Evolutionary conservation across 2,329 filamentous ascomycete species (phyloP), one percentile per base, ranked within the genome.

Genomic region (Lasiodiplodia theobromae): DNA sequence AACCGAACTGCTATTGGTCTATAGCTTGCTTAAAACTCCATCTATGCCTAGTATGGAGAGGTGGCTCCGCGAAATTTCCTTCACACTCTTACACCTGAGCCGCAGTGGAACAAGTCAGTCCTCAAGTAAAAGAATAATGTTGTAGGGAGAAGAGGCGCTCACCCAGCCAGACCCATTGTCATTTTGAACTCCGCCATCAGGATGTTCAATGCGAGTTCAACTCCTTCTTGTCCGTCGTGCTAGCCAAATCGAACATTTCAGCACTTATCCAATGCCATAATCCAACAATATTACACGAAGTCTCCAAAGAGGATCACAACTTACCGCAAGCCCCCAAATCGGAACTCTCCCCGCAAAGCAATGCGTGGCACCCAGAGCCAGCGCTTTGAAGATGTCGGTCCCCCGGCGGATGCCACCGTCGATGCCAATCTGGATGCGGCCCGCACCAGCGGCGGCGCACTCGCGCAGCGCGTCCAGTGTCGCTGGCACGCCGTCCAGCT

Each of bases 361-460:
- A 73, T 79, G 85, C 64, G 84, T 78, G 0, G 85, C 85, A 2
- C 85, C 85, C 4, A 87, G 74, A 2, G 84, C 83, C 2, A 87
- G 74, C 0, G 86, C 86, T 74, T 88, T 88, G 77, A 89, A 85
- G 12, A 88, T 81, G 73, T 89, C 87, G 0, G 82, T 84, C 0
- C 86, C 87, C 16, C 83, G 82, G 49, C 86, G 73, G 37, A 89
- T 83, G 0, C 87, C 86, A 14, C 82, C 85, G 72, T 92, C 90
- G n/a, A 91, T 85, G 52, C 91, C 83, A 23, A 92, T 81, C 0
- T 85, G 85, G n/a, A 89, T 80, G 69, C 82, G 83, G 25, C 83
- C 82, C 2, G 74, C 71, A 2, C 77, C 80, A 7, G 77, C 79
- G 2, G 72, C 73, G 0, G 77, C 81, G 62, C 79, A 80, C 62